Percentiles rank a stretch among this genome's conserved stretches.
Conservation (phyloP, 2,329 filamentous ascomycete species). For the Didymella exigua region DNA sequence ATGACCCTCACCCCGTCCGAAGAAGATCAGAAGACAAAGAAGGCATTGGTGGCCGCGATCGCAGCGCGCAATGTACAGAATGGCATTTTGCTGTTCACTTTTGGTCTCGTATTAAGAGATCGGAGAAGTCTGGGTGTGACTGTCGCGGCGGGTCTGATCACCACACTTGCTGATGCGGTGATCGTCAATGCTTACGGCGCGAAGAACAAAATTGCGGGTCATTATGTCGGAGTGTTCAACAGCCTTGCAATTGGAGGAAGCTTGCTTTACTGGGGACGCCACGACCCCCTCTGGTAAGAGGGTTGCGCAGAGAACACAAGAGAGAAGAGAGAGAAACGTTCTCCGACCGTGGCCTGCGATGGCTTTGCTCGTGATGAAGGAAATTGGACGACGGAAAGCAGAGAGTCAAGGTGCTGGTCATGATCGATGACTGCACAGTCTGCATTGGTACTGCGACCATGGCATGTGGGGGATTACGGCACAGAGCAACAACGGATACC, state of each 20-base stretch:
- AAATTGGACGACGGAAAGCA: too few relatives aligned
- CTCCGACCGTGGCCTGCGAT: background rate
- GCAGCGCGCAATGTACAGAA: constrained; percentile 35
- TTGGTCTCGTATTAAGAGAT: constrained; percentile 28
- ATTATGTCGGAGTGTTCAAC: constrained; percentile 33
- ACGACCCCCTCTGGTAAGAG: constrained; percentile 26
- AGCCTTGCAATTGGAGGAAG: constrained; percentile 30
- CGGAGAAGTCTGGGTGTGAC: constrained; percentile 30
- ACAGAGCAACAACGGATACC: too few relatives aligned
- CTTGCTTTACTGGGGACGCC: constrained; percentile 30
- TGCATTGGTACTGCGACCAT: too few relatives aligned
- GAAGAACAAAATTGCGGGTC: constrained; percentile 28
- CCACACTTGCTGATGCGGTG: constrained; percentile 29
- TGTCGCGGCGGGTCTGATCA: constrained; percentile 27
- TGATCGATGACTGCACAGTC: too few relatives aligned
- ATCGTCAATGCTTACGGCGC: constrained; percentile 30
- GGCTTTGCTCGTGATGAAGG: too few relatives aligned
- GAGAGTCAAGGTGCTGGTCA: too few relatives aligned
- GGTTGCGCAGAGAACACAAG: background rate
- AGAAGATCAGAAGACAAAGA: constrained; percentile 26
- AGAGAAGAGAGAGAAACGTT: background rate
- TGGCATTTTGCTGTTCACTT: constrained; percentile 25
- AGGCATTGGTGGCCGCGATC: constrained; percentile 30
- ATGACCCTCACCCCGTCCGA: constrained; percentile 2
- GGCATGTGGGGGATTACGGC: too few relatives aligned